These are phyloP conservation scores for Angomonas ambiguus DNA, from an alignment of 208 protist species.

Conservation along the genomic window DNA sequence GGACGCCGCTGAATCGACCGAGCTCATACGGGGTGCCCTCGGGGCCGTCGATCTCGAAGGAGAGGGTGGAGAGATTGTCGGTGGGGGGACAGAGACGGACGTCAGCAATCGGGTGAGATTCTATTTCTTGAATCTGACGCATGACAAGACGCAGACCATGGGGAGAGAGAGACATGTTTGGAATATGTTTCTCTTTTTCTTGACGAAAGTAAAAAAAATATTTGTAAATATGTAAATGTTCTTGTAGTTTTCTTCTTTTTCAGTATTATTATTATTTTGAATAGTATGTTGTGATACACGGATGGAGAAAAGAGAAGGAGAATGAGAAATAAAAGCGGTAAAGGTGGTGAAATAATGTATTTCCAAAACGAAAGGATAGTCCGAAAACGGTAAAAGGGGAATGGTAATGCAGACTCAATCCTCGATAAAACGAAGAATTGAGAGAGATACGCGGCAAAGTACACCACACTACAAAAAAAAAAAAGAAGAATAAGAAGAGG, in stretches of 20 bases:
- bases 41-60: slow-evolving; percentile 92
- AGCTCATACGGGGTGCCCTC: slow-evolving; percentile 95
- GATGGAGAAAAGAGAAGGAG: slow-evolving; percentile 5
- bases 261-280: slow-evolving; percentile 18
- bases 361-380: neutral
- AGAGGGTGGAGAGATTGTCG: slow-evolving; percentile 91
- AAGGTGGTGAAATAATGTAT: neutral
- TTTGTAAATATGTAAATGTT: slow-evolving; percentile 13
- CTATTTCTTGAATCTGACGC: slow-evolving; percentile 77
- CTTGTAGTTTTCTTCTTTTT: slow-evolving; percentile 11
- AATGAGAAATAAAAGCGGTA: neutral
- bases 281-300: neutral
- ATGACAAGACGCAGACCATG: slow-evolving; percentile 80
- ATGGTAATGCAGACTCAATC: no score
- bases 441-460: no score
- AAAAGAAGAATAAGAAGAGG: neutral
- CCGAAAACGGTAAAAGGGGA: no score
- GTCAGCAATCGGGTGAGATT: slow-evolving; percentile 80
- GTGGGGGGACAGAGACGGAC: slow-evolving; percentile 80
- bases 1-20: slow-evolving; percentile 90
- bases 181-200: neutral
- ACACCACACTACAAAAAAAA: no score
- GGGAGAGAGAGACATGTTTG: slow-evolving; percentile 69
- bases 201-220: slow-evolving; percentile 2
- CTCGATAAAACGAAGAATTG: no score